A percentile compares a stretch with the other conserved stretches of the same genome.
Conservation (phyloP, 2,329 filamentous ascomycete species). For the Achaetomium macrosporum region DNA sequence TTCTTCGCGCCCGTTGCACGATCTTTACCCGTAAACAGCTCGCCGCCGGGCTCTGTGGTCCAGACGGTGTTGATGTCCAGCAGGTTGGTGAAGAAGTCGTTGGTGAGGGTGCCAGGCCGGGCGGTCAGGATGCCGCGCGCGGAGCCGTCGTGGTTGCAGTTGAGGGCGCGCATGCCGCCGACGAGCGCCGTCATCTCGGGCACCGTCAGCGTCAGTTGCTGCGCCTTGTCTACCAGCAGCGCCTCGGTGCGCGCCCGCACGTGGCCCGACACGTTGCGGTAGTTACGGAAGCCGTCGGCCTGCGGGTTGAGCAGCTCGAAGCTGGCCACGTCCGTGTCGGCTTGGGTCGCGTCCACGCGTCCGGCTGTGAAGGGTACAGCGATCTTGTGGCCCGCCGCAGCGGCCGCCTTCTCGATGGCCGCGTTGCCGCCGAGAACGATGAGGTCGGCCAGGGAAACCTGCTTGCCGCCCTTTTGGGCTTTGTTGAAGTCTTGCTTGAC, state of each 20-base stretch:
- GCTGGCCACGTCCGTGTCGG: conserved; percentile 62
- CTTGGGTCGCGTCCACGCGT: conserved; percentile 63
- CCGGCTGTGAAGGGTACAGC: conserved; percentile 66
- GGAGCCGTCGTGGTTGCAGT: conserved; percentile 67
- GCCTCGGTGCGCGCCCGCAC: conserved; percentile 59
- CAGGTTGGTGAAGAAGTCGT: conserved; percentile 78
- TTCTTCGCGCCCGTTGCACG: conserved; percentile 62
- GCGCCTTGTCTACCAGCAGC: conserved; percentile 64
- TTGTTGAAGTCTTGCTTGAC: conserved; percentile 52
- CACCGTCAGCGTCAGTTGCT: conserved; percentile 63
- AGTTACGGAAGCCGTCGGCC: conserved; percentile 77
- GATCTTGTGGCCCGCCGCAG: conserved; percentile 31
- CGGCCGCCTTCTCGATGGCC: conserved; percentile 67
- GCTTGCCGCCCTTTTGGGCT: conserved; percentile 54
- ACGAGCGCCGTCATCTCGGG: conserved; percentile 67
- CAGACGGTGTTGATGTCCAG: conserved; percentile 62
- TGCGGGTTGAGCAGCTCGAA: conserved; percentile 61
- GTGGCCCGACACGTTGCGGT: conserved; percentile 51
- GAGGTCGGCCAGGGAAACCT: conserved; percentile 71
- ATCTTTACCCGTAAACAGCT: conserved; percentile 59
- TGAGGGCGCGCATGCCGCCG: conserved; percentile 65
- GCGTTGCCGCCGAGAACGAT: conserved; percentile 70
- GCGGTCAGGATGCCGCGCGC: conserved; percentile 62
- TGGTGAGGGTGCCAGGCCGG: conserved; percentile 62
- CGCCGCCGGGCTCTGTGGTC: conserved; percentile 47